These are phyloP conservation scores for Stellera chamaejasme DNA, from an alignment of 345 rosid species.

Conservation along the genomic window DNA sequence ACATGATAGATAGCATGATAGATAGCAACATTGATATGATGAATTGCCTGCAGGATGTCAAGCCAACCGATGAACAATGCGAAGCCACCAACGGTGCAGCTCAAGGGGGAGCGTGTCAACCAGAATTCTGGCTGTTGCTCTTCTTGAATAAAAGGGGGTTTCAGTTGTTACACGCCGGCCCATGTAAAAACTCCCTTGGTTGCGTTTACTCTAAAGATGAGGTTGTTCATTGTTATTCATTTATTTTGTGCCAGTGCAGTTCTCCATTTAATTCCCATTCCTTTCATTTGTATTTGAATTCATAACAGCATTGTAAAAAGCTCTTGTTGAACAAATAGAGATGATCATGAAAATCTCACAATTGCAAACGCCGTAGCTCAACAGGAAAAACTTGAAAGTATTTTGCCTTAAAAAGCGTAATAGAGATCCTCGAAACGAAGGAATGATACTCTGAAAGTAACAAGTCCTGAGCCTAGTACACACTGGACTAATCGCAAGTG, in stretches of 20 bases:
- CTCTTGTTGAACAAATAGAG: no score
- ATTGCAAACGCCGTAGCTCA: no score
- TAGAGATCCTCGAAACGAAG: no score
- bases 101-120: slow-evolving; percentile 72
- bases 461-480: no score
- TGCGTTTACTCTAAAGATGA: not conserved
- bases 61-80: slow-evolving; percentile 57
- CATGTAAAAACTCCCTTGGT: not conserved
- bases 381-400: no score
- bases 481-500: no score
- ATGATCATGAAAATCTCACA: no score
- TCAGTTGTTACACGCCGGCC: not conserved
- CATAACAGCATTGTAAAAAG: slow-evolving; percentile 1
- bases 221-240: not conserved
- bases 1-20: not conserved
- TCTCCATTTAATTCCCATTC: slow-evolving; percentile 14
- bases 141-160: slow-evolving; percentile 24
- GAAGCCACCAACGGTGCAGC: slow-evolving; percentile 64
- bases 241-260: not conserved
- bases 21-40: not conserved
- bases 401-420: no score
- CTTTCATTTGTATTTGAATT: slow-evolving; percentile 10
- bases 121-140: slow-evolving; percentile 76
- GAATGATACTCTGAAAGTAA: no score
- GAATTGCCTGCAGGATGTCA: slow-evolving; percentile 45